Evolutionary conservation across 2,329 filamentous ascomycete genomes (phyloP), one percentile per base, ranked within the genome.

Genomic region (Aureobasidium vineae): DNA sequence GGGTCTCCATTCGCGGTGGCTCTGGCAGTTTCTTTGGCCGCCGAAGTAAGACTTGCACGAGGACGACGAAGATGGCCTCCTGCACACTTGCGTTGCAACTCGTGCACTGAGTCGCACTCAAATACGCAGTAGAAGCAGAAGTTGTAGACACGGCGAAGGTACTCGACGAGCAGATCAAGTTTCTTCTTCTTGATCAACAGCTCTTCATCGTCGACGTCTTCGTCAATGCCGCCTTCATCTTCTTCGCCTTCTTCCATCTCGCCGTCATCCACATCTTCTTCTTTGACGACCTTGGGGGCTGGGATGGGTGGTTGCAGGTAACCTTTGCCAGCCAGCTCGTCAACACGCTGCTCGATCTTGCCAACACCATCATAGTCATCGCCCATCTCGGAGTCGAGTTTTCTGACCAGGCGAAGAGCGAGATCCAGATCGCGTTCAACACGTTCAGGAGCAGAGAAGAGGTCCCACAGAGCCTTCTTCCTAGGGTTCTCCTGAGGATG

Each of bases 61-160:
- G 95, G 95, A 57, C 95, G 89, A 69, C 95, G 91, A 69, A 99
- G 86, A 82, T 99, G 95, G n/a, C 95, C 95, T 49, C 95, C 95
- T 31, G 95, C 92, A 73, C 95, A 99, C 79, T 99, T 98, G 68
- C 95, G 88, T 47, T 91, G 93, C 70, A 99, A 83, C 79, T 99
- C 95, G 74, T 99, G 95, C 26, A 98, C 89, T 0, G 94, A 98
- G 77, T 99, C 95, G 74, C 92, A 95, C 79, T 99, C 95, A 72
- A 99, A 98, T 5, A 99, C 96, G 77, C 95, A 99, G 82, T 98
- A 99, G 83, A 99, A 97, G 81, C 95, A 99, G 80, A 99, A 98
- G 79, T 95, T 97, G 84, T 96, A 96, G 63, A 99, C 95, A 19
- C 95, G 89, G 63, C 95, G 92, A 68, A 99, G 84, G 76, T 99